Conservation (phyloP, 2,329 filamentous ascomycete species). For the Claviceps humidiphila region DNA sequence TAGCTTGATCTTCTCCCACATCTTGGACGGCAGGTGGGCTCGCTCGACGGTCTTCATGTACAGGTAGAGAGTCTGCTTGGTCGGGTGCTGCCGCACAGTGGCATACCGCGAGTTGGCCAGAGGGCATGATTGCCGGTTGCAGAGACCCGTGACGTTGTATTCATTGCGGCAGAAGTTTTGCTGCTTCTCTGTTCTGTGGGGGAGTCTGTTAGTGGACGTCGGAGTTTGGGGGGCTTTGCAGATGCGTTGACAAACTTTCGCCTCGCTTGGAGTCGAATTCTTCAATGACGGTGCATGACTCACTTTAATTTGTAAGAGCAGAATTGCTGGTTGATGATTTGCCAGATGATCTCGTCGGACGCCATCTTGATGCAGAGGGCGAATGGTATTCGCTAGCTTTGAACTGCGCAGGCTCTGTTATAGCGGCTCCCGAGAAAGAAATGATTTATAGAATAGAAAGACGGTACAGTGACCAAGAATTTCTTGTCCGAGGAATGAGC, state of each 20-base stretch:
- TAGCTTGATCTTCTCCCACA: conserved; percentile 89
- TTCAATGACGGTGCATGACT: conserved; percentile 13
- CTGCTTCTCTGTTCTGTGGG: conserved; percentile 58
- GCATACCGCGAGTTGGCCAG: conserved; percentile 88
- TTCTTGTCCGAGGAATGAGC: too few relatives aligned
- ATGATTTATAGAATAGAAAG: too few relatives aligned
- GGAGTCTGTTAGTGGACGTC: conserved; percentile 21
- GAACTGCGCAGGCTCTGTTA: not conserved
- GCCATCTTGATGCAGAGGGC: conserved; percentile 42
- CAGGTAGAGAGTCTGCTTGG: conserved; percentile 72
- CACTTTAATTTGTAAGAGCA: conserved; percentile 92
- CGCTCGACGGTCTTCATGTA: conserved; percentile 96
- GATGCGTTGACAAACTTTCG: too few relatives aligned
- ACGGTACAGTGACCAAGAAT: too few relatives aligned
- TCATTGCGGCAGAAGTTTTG: conserved; percentile 95
- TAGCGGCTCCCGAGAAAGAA: too few relatives aligned
- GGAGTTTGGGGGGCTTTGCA: not conserved
- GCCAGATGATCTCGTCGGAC: conserved; percentile 95
- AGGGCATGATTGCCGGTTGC: conserved; percentile 78
- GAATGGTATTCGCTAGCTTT: not conserved
- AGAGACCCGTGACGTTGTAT: conserved; percentile 74
- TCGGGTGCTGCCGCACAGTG: conserved; percentile 74
- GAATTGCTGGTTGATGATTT: conserved; percentile 89
- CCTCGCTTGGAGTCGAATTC: too few relatives aligned
- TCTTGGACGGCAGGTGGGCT: conserved; percentile 72